Evolutionary conservation across 1,284 basidiomycete genomes (phyloP), one percentile per base, ranked within the genome.

Genomic region (Trametes hirsuta): DNA sequence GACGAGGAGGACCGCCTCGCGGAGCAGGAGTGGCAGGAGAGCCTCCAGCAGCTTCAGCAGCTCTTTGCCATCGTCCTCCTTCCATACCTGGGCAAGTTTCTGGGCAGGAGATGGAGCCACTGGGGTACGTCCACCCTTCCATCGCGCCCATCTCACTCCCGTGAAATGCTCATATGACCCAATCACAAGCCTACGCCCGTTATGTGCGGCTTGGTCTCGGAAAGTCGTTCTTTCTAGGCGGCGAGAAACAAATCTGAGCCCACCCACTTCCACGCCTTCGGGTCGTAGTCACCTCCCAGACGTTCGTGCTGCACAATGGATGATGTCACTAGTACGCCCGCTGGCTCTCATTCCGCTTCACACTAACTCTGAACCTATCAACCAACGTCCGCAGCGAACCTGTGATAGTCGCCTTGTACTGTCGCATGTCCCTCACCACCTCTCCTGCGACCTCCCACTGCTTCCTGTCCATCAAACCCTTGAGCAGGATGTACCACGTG

Each of bases 11-110:
- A 84, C 62, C 85, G 84, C 15, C 77, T 93, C 59, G 91, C 92
- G 8, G 91, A 94, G 74, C 83, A 90, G 69, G 94, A 97, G 78
- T 97, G 95, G 95, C 90, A 94, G 69, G 95, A 97, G 75, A 92
- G 89, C 69, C 70, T 97, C 54, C 78, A 86, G 64, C 93, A 97
- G 74, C 82, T 97, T 47, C 87, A 93, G 70, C 84, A 93, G 68
- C 83, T 97, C 30, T 74, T 94, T 57, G 85, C 90, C 44, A 80
- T 94, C 61, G 87, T 96, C 44, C 77, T 96, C 51, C 79, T 97
- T 58, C 95, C 95, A 2, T 91, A 89, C 77, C 74, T 95, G 61
- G 95, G 95, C 47, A 95, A 93, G 73, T 96, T 89, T 86, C 74
- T 94, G 44, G 95, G 95, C 36, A 81, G 95, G 66, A 85, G 84